These are phyloP conservation scores for Phialophora verrucosa DNA, from an alignment of 2,329 filamentous ascomycete species.

Conservation along the genomic window DNA sequence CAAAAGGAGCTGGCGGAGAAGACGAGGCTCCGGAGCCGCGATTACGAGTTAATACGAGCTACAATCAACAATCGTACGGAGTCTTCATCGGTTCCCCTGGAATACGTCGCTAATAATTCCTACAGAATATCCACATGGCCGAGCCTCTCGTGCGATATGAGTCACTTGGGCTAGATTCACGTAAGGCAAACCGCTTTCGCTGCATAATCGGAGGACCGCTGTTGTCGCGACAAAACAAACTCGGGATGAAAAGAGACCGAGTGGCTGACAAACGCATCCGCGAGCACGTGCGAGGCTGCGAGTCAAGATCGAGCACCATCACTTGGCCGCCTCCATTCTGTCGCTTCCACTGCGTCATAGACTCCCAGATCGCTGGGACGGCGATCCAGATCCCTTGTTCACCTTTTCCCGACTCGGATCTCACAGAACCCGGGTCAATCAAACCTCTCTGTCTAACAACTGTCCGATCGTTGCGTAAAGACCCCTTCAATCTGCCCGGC, in stretches of 20 bases:
- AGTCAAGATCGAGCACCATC: not conserved
- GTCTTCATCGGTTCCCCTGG: not conserved
- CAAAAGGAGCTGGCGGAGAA: not conserved
- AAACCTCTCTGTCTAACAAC: constrained; percentile 35
- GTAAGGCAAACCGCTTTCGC: not conserved
- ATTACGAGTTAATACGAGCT: not conserved
- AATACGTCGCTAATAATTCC: not conserved
- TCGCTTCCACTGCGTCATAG: constrained; percentile 10
- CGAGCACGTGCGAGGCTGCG: constrained; percentile 15
- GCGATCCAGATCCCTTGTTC: not conserved
- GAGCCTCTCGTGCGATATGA: not conserved
- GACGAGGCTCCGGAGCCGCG: not conserved
- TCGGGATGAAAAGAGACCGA: constrained; percentile 22
- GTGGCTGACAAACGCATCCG: constrained; percentile 12
- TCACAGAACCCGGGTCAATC: constrained; percentile 4
- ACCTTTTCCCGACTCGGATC: constrained; percentile 40
- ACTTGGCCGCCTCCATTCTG: constrained; percentile 15
- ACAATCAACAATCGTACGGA: not conserved
- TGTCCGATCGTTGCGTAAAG: constrained; percentile 43
- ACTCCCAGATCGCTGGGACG: constrained; percentile 6
- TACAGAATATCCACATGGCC: not conserved
- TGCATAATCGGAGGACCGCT: not conserved
- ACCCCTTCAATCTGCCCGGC: constrained; percentile 44
- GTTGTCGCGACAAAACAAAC: not conserved
- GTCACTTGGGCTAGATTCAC: not conserved